Conservation (phyloP, 768 basidiomycete species). For the Termitomyces sp. region DNA sequence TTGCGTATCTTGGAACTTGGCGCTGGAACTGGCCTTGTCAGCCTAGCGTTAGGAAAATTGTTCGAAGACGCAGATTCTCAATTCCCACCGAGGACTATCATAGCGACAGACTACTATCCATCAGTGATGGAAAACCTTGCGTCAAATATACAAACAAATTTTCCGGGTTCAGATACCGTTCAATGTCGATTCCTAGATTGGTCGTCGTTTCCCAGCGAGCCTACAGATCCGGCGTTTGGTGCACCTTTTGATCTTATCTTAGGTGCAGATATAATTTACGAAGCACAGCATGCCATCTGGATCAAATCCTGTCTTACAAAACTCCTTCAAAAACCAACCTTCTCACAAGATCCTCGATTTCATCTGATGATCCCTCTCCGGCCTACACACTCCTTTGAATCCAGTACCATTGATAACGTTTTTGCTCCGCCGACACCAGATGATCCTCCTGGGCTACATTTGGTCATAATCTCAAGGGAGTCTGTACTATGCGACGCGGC, state of each 20-base stretch:
- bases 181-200: slow-evolving; percentile 53
- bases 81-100: slow-evolving; percentile 22
- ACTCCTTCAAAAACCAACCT: slow-evolving; percentile 34
- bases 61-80: slow-evolving; percentile 17
- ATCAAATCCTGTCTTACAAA: slow-evolving; percentile 53
- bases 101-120: slow-evolving; percentile 77
- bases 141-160: slow-evolving; percentile 55
- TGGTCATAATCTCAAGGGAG: slow-evolving; percentile 51
- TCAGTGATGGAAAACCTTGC: slow-evolving; percentile 65
- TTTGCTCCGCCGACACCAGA: slow-evolving; percentile 28
- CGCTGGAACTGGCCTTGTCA: slow-evolving; percentile 80
- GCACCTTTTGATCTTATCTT: slow-evolving; percentile 62
- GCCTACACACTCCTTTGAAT: slow-evolving; percentile 55
- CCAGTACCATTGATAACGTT: slow-evolving; percentile 46
- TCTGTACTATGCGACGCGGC: slow-evolving; percentile 49
- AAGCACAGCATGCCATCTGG: slow-evolving; percentile 64
- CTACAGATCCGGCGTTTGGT: slow-evolving; percentile 18
- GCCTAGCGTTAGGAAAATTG: slow-evolving; percentile 49
- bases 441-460: slow-evolving; percentile 10
- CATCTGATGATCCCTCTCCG: slow-evolving; percentile 79
- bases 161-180: slow-evolving; percentile 19
- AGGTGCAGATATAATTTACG: slow-evolving; percentile 83
- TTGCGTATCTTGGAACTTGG: slow-evolving; percentile 71
- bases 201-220: slow-evolving; percentile 29
- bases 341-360: slow-evolving; percentile 32